phyloP scores from a whole-genome alignment of 73 alveolate genomes.

The Paramecium primaurelia region DNA sequence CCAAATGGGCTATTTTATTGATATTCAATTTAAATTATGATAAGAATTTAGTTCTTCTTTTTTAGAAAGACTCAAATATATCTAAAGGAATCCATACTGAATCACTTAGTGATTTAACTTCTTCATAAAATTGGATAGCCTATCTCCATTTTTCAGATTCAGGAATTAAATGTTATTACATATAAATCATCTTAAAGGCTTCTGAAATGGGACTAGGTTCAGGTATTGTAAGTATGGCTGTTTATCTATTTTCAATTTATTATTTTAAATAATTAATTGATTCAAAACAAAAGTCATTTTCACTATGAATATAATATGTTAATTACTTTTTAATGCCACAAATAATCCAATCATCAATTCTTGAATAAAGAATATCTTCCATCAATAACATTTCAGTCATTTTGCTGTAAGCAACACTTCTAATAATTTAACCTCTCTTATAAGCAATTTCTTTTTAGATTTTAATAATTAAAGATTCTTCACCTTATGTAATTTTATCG shows the following conservation, averaged over 20 bases:
- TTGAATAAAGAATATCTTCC: neutral
- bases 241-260: neutral
- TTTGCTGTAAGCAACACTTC: neutral
- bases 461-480: neutral
- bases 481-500: neutral
- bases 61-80: neutral
- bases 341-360: slow-evolving; percentile 44
- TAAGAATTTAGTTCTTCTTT: neutral
- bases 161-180: neutral
- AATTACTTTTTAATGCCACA: slow-evolving; percentile 22
- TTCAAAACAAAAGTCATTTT: slow-evolving; percentile 12
- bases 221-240: neutral
- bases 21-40: neutral
- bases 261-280: neutral
- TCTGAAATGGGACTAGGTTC: slow-evolving; percentile 34
- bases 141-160: neutral
- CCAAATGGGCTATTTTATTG: neutral
- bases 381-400: slow-evolving; percentile 35
- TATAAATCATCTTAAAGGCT: neutral
- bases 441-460: neutral
- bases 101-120: neutral
- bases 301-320: neutral
- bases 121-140: neutral
- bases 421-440: neutral
- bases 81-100: neutral